Conservation (phyloP, 257 asterid species). For the Solanum bulbocastanum region DNA sequence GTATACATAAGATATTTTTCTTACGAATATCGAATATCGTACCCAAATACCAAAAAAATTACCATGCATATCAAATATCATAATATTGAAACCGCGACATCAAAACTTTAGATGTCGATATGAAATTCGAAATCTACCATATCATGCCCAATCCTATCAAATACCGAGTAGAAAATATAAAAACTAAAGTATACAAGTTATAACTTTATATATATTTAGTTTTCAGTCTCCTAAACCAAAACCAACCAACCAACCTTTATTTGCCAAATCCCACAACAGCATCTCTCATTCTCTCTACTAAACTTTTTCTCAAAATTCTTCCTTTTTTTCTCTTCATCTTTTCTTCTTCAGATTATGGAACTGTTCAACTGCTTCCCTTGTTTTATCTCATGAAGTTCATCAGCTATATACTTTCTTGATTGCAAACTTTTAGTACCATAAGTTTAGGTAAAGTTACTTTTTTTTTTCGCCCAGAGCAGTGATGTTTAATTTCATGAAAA, state of each 20-base stretch:
- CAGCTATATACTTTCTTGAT: neutral
- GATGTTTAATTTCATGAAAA: neutral
- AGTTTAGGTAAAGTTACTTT: neutral
- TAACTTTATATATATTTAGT: neutral
- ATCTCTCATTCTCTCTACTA: neutral
- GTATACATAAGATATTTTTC: neutral
- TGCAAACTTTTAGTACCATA: neutral
- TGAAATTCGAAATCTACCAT: neutral
- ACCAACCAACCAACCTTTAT: slow-evolving; percentile 28
- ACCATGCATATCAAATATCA: neutral
- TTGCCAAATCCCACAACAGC: slow-evolving; percentile 9
- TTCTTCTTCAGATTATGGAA: neutral
- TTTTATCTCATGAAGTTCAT: neutral
- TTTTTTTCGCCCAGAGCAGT: neutral
- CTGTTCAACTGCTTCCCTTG: neutral
- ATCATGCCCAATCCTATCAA: neutral
- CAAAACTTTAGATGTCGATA: neutral
- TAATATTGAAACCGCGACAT: too few relatives aligned
- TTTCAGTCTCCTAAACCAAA: slow-evolving; percentile 40
- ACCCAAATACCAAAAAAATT: neutral
- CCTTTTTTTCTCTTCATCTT: neutral
- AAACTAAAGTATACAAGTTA: neutral
- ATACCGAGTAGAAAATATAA: neutral
- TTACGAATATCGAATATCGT: neutral
- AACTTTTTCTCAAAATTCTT: neutral